Percentiles rank a stretch among this genome's conserved stretches.
These are phyloP conservation scores for Venustampulla echinocandica DNA, from an alignment of 495 filamentous ascomycete genomes.

Conservation along the genomic window DNA sequence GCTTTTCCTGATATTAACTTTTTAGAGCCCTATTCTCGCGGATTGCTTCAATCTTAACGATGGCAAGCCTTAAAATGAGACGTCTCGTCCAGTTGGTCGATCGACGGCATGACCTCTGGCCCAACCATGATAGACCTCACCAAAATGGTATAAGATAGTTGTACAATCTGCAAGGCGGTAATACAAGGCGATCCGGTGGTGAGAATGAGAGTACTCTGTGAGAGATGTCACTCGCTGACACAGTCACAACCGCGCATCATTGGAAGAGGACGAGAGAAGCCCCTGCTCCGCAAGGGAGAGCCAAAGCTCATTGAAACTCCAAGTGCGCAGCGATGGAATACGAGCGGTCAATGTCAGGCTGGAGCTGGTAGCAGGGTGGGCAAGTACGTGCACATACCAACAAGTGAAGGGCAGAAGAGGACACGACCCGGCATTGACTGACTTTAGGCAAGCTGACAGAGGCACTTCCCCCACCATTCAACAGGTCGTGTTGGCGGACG, in stretches of 20 bases:
- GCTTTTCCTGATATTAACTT: too few relatives aligned
- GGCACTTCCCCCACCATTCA: background rate
- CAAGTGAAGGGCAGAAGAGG: conserved; percentile 2
- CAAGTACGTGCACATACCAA: background rate
- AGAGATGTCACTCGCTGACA: background rate
- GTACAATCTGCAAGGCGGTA: background rate
- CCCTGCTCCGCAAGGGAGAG: conserved; percentile 36
- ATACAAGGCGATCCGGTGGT: background rate
- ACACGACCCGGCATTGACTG: background rate
- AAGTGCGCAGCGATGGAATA: background rate
- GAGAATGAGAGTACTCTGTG: background rate
- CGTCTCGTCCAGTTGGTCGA: background rate
- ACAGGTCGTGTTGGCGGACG: background rate
- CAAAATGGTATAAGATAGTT: conserved; percentile 2
- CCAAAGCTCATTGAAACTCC: conserved; percentile 38
- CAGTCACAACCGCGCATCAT: conserved; percentile 27
- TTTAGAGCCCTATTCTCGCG: too few relatives aligned
- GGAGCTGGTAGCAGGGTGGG: too few relatives aligned
- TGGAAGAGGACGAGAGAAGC: conserved; percentile 44
- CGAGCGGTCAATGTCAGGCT: background rate
- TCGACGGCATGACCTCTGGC: background rate
- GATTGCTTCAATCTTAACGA: conserved; percentile 1
- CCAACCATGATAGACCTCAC: background rate
- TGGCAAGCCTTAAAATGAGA: background rate
- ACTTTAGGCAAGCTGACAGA: background rate